Evolutionary conservation across 2,329 filamentous ascomycete genomes (phyloP).

Genomic region (Calonectria hawksworthii): DNA sequence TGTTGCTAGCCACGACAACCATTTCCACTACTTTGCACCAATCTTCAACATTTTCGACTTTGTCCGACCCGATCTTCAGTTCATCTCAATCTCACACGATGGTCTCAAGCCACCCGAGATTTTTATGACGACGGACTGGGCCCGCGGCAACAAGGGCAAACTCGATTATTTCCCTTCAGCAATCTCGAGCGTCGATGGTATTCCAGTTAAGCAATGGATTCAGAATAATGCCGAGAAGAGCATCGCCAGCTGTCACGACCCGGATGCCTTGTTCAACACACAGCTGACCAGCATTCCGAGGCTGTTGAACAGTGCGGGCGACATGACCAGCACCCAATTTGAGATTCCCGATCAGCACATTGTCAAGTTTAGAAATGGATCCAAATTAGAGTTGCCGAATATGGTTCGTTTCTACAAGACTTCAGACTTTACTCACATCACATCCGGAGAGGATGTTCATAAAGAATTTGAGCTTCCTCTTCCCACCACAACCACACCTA

Average conservation of each 20-base stretch:
- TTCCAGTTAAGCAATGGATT: conserved; percentile 37
- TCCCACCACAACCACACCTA: not conserved
- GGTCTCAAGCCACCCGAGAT: conserved; percentile 35
- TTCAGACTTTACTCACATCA: conserved; percentile 1
- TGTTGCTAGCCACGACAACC: conserved; percentile 36
- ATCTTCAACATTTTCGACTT: conserved; percentile 36
- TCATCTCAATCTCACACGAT: conserved; percentile 35
- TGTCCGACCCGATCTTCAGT: conserved; percentile 27
- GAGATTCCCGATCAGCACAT: conserved; percentile 19
- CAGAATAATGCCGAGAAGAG: conserved; percentile 35
- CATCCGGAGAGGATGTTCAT: conserved; percentile 7
- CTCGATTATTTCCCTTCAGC: conserved; percentile 39
- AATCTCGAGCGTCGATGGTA: conserved; percentile 37
- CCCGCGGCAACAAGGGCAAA: conserved; percentile 19
- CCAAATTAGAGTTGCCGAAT: not conserved
- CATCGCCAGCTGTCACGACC: conserved; percentile 12
- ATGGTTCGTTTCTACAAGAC: not conserved
- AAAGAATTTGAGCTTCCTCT: conserved; percentile 2
- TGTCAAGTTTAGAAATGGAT: conserved; percentile 13
- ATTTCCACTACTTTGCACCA: conserved; percentile 39
- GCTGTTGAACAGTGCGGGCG: not conserved
- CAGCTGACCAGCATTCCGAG: not conserved
- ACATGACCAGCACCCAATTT: not conserved
- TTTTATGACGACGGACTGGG: conserved; percentile 29
- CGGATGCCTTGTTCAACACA: conserved; percentile 11